Evolutionary conservation across 1,139 yeast species (phyloP).

Genomic region (Pichia sp.): DNA sequence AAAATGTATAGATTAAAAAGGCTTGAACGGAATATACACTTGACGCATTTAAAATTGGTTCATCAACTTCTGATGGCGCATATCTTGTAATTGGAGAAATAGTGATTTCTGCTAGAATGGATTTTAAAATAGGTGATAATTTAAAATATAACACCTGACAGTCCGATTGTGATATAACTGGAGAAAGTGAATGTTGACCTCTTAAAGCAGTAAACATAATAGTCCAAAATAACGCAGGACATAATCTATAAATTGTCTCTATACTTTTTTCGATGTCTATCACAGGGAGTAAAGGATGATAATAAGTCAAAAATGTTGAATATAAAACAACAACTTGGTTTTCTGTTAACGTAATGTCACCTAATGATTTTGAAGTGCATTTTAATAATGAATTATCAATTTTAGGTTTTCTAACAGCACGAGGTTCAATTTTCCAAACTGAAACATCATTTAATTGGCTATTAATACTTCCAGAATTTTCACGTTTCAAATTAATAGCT

Average conservation of each 20-base stretch:
- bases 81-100: conserved; percentile 86
- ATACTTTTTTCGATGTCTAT: conserved; percentile 81
- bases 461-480: conserved; percentile 5
- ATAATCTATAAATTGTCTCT: conserved; percentile 64
- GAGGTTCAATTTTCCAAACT: conserved; percentile 5
- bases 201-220: conserved; percentile 79
- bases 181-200: conserved; percentile 34
- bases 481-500: conserved; percentile 1
- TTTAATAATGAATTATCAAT: conserved; percentile 14
- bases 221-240: conserved; percentile 93
- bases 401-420: conserved; percentile 19
- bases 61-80: conserved; percentile 59
- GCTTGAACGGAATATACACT: conserved; percentile 97
- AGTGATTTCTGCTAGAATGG: conserved; percentile 77
- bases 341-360: conserved; percentile 54
- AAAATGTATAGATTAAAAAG: conserved; percentile 74
- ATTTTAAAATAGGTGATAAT: conserved; percentile 65
- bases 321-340: conserved; percentile 61
- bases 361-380: conserved; percentile 65
- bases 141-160: conserved; percentile 37
- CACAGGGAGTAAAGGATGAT: conserved; percentile 82
- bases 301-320: conserved; percentile 62
- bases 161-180: conserved; percentile 31
- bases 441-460: not conserved
- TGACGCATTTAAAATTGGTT: conserved; percentile 79